These are phyloP conservation scores for Pythium chondricola DNA, from an alignment of 352 stramenopile species.

Conservation along the genomic window DNA sequence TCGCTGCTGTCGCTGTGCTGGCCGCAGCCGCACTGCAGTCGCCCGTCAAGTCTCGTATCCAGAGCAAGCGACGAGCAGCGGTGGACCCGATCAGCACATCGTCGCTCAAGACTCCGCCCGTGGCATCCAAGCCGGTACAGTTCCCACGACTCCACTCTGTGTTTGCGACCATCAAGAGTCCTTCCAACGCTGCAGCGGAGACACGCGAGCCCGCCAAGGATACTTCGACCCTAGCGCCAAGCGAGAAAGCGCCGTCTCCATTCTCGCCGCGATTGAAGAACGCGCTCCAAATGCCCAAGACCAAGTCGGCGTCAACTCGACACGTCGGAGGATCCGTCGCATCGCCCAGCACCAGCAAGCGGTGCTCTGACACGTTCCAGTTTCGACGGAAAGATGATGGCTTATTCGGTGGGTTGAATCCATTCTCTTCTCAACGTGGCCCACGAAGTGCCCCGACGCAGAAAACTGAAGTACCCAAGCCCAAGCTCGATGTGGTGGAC, in stretches of 20 bases:
- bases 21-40: neutral
- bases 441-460: conserved; percentile 4
- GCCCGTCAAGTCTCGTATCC: neutral
- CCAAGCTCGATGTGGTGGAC: neutral
- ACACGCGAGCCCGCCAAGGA: neutral
- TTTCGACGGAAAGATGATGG: conserved; percentile 15
- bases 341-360: conserved; percentile 1
- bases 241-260: neutral
- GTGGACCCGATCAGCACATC: neutral
- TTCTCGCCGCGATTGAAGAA: conserved; percentile 18
- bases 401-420: conserved; percentile 8
- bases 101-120: neutral
- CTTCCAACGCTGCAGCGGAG: neutral
- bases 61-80: conserved; percentile 4
- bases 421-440: conserved; percentile 8
- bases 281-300: conserved; percentile 15
- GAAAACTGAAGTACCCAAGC: neutral
- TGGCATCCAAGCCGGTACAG: conserved; percentile 1
- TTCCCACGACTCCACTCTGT: conserved; percentile 17
- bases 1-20: neutral
- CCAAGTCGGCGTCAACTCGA: conserved; percentile 13
- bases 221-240: neutral
- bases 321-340: conserved; percentile 1
- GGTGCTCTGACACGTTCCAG: conserved; percentile 19
- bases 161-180: conserved; percentile 16